phyloP scores from a whole-genome alignment of 2,329 filamentous ascomycete species.

The Waltergamsia citrina region DNA sequence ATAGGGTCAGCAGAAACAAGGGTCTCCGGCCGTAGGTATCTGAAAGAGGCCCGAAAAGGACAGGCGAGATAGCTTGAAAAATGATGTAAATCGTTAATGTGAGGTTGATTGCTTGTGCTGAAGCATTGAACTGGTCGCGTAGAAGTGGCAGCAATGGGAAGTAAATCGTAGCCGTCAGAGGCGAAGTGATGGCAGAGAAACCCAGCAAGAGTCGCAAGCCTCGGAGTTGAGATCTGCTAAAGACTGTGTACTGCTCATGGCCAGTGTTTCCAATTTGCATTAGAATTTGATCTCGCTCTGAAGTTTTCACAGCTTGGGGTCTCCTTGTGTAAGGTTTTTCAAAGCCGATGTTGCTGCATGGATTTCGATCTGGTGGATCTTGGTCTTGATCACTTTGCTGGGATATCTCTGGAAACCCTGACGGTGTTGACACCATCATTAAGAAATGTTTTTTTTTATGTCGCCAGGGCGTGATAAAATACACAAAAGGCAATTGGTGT shows the following conservation, averaged over 20 bases:
- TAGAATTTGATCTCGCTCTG: no score
- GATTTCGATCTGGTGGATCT: no score
- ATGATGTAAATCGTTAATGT: constrained; percentile 3
- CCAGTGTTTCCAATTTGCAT: no score
- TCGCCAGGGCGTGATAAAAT: no score
- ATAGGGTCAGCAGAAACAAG: constrained; percentile 1
- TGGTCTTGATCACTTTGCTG: no score
- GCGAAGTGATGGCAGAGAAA: constrained; percentile 1
- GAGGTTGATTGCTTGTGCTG: constrained; percentile 5
- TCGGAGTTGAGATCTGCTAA: background rate
- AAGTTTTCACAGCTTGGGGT: no score
- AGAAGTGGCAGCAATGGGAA: constrained; percentile 3
- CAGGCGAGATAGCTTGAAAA: constrained; percentile 3
- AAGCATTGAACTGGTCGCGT: background rate
- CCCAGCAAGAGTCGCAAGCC: background rate
- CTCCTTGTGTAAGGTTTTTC: no score
- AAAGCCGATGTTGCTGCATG: no score
- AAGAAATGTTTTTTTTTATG: no score
- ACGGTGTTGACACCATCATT: no score
- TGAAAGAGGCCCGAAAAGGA: constrained; percentile 1
- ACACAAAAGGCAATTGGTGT: no score
- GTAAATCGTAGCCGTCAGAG: constrained; percentile 4
- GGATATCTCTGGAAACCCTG: no score
- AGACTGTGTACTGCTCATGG: background rate
- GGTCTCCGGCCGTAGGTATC: constrained; percentile 3